Percentiles rank a stretch among this genome's conserved stretches.
phyloP scores from a whole-genome alignment of 176 grass and related monocot genomes.

The Cocos nucifera region DNA sequence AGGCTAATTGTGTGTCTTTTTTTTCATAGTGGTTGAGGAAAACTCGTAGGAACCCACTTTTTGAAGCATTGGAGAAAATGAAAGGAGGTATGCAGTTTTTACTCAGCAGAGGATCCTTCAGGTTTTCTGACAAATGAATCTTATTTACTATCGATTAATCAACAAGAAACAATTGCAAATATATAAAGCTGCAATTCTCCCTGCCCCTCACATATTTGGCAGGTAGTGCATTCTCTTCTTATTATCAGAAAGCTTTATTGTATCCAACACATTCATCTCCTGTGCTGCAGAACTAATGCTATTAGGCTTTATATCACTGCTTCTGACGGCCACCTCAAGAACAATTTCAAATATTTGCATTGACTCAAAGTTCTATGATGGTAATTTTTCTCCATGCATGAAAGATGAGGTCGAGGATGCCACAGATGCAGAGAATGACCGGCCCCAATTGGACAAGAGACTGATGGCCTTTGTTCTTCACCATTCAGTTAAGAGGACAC shows the following conservation, averaged over 20 bases:
- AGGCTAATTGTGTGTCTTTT: not conserved
- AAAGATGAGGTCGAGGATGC: constrained; percentile 52
- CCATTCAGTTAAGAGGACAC: constrained; percentile 45
- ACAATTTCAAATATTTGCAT: constrained; percentile 88
- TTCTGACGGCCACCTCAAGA: constrained; percentile 73
- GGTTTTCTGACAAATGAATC: too few species aligned
- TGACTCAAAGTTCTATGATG: constrained; percentile 65
- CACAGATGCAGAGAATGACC: constrained; percentile 21
- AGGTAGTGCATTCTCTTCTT: too few species aligned
- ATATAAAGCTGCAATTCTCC: too few species aligned
- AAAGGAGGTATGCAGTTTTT: constrained; percentile 60
- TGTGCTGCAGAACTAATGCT: constrained; percentile 80
- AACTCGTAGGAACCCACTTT: constrained; percentile 73
- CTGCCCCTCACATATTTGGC: too few species aligned
- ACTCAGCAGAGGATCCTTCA: too few species aligned
- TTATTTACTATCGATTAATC: too few species aligned
- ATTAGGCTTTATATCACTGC: constrained; percentile 91
- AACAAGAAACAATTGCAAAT: not conserved
- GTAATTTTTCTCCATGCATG: constrained; percentile 80
- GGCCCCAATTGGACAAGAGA: constrained; percentile 15
- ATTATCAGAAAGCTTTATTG: not conserved
- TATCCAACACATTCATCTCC: constrained; percentile 4
- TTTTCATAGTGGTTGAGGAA: constrained; percentile 77
- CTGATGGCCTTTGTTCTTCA: constrained; percentile 40
- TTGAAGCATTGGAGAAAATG: constrained; percentile 93